phyloP scores from a whole-genome alignment of 768 basidiomycete genomes.

The Suillus plorans region DNA sequence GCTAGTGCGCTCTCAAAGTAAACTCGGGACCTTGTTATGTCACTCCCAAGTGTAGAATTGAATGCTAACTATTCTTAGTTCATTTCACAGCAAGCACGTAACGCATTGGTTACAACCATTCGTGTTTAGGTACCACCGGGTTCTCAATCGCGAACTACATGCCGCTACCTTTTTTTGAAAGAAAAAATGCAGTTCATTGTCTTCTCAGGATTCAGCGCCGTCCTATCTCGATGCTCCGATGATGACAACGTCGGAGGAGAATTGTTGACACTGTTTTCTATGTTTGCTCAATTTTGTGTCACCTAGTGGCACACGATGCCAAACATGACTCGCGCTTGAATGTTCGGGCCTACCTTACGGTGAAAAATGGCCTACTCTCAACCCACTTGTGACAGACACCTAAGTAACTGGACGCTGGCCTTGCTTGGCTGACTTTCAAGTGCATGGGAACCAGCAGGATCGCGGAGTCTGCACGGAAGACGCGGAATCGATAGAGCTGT shows the following conservation, averaged over 20 bases:
- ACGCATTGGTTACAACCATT: background rate
- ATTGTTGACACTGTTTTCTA: background rate
- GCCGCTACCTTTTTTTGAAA: background rate
- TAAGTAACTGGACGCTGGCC: background rate
- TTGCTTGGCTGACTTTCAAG: background rate
- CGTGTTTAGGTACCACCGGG: background rate
- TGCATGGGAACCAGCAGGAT: background rate
- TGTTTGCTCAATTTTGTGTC: background rate
- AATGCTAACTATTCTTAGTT: background rate
- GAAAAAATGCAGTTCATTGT: background rate
- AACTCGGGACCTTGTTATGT: background rate
- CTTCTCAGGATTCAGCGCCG: background rate
- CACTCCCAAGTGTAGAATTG: background rate
- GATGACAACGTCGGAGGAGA: background rate
- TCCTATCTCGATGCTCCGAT: background rate
- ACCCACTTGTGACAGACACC: background rate
- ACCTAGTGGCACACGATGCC: background rate
- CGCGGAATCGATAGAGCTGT: background rate
- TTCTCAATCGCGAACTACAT: background rate
- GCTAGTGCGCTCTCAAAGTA: background rate
- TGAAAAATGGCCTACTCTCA: background rate
- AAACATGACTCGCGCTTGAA: background rate
- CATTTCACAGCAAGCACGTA: background rate
- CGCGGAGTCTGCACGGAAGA: background rate
- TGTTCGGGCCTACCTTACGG: background rate